Conservation (phyloP, 1,284 basidiomycete genomes). For the Xanthoconium separans region DNA sequence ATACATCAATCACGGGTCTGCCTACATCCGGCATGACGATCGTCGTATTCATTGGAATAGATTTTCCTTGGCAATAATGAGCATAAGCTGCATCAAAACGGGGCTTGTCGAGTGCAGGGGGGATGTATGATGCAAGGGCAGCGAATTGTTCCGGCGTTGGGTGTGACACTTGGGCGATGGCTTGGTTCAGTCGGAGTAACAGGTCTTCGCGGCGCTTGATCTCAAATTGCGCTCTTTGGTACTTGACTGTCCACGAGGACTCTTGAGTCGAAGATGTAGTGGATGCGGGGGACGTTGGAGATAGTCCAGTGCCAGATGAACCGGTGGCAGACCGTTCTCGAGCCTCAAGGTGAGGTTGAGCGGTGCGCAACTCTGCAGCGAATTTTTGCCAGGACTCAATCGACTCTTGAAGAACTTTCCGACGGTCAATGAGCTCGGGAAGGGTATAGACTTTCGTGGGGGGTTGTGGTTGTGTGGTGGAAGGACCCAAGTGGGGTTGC, state of each 20-base stretch:
- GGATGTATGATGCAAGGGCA: constrained; percentile 29
- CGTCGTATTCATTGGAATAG: constrained; percentile 27
- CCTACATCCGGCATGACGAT: constrained; percentile 31
- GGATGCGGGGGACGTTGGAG: not conserved
- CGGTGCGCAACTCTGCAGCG: constrained; percentile 19
- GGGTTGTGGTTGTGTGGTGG: constrained; percentile 14
- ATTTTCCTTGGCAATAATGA: constrained; percentile 31
- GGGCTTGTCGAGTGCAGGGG: constrained; percentile 31
- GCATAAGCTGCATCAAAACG: constrained; percentile 32
- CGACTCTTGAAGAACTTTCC: constrained; percentile 30
- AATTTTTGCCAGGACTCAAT: constrained; percentile 27
- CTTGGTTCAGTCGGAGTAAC: constrained; percentile 29
- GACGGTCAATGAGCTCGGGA: constrained; percentile 28
- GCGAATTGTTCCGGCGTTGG: constrained; percentile 28
- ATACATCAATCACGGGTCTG: constrained; percentile 31
- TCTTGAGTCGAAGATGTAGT: constrained; percentile 11
- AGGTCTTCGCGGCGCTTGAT: constrained; percentile 34
- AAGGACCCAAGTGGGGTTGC: constrained; percentile 30
- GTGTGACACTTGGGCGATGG: constrained; percentile 24
- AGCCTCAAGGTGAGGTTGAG: constrained; percentile 18
- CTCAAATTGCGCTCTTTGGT: constrained; percentile 31
- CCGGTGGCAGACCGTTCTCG: not conserved
- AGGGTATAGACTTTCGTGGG: constrained; percentile 26
- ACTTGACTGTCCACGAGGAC: constrained; percentile 24
- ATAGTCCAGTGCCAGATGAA: not conserved